A percentile compares a stretch with the other conserved stretches of the same genome.
Conservation (phyloP, 2,329 filamentous ascomycete genomes). For the Fulvia fulva region DNA sequence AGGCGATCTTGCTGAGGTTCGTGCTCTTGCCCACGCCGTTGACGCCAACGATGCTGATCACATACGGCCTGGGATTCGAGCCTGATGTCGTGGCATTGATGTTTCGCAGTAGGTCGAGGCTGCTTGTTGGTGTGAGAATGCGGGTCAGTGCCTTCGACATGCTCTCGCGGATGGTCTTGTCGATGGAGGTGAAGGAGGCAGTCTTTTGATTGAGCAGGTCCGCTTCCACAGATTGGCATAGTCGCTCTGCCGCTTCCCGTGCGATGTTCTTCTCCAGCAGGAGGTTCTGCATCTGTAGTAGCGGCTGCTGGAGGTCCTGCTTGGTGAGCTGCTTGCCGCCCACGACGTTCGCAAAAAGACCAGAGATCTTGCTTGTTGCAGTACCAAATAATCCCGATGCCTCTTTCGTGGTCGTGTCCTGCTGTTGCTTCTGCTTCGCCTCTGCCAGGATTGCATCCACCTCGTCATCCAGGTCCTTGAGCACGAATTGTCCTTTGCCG, state of each 20-base stretch:
- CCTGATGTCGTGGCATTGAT: conserved; percentile 73
- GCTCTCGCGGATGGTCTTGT: conserved; percentile 74
- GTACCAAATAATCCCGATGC: conserved; percentile 68
- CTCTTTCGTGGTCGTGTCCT: conserved; percentile 57
- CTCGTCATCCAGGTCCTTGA: conserved; percentile 90
- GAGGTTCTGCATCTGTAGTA: conserved; percentile 95
- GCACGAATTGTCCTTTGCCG: conserved; percentile 83
- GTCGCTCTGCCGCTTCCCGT: conserved; percentile 82
- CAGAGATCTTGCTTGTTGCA: conserved; percentile 75
- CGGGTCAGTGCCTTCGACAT: conserved; percentile 92
- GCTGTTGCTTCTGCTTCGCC: conserved; percentile 60
- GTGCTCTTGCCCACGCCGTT: conserved; percentile 98
- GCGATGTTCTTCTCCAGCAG: conserved; percentile 94
- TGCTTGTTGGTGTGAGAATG: conserved; percentile 93
- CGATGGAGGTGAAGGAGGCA: conserved; percentile 75
- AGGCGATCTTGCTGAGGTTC: conserved; percentile 95
- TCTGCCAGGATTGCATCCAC: conserved; percentile 83
- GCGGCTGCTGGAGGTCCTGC: conserved; percentile 82
- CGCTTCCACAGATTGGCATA: conserved; percentile 87
- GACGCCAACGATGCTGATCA: conserved; percentile 96
- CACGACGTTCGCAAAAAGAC: conserved; percentile 89
- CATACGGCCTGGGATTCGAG: conserved; percentile 73
- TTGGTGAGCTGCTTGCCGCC: conserved; percentile 90
- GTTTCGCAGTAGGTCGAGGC: conserved; percentile 87
- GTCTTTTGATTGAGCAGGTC: conserved; percentile 90